These are phyloP conservation scores for Hapsidospora chrysogenum DNA, from an alignment of 495 filamentous ascomycete genomes.

Conservation along the genomic window DNA sequence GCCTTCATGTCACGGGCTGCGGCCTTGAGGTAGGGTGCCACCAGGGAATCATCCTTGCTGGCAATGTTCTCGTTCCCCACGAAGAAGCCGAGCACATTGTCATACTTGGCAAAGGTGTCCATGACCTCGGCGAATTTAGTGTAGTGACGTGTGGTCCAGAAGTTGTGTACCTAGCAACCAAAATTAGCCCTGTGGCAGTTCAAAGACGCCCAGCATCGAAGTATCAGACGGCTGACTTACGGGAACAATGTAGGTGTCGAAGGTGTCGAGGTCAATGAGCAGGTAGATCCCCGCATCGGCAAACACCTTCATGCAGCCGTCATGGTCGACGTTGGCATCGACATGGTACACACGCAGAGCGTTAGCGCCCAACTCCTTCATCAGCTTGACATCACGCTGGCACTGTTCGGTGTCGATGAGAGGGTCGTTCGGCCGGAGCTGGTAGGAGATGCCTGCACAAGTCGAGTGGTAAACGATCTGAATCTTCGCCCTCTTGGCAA, in stretches of 20 bases:
- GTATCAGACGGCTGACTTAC: conserved; percentile 35
- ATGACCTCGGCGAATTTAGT: conserved; percentile 51
- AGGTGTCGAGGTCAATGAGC: conserved; percentile 73
- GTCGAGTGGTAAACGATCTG: conserved; percentile 8
- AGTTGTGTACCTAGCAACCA: too few species aligned
- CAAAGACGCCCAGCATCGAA: background rate
- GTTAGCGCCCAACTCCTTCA: conserved; percentile 70
- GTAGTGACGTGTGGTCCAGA: conserved; percentile 57
- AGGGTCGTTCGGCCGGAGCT: conserved; percentile 46
- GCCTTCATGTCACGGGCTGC: conserved; percentile 68
- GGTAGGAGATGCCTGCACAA: conserved; percentile 50
- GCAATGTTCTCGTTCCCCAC: conserved; percentile 78
- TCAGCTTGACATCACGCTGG: conserved; percentile 55
- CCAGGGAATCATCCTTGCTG: conserved; percentile 38
- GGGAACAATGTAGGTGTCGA: conserved; percentile 59
- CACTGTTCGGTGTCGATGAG: conserved; percentile 63
- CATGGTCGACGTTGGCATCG: conserved; percentile 48
- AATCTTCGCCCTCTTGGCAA: background rate
- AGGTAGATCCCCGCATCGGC: conserved; percentile 61
- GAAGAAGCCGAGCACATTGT: conserved; percentile 71
- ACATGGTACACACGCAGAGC: conserved; percentile 85
- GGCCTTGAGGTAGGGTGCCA: conserved; percentile 70
- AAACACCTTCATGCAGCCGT: conserved; percentile 54
- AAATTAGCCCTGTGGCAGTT: background rate
- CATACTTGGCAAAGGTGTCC: conserved; percentile 61